Conservation (phyloP, 495 filamentous ascomycete species). For the Neurospora pannonica region DNA sequence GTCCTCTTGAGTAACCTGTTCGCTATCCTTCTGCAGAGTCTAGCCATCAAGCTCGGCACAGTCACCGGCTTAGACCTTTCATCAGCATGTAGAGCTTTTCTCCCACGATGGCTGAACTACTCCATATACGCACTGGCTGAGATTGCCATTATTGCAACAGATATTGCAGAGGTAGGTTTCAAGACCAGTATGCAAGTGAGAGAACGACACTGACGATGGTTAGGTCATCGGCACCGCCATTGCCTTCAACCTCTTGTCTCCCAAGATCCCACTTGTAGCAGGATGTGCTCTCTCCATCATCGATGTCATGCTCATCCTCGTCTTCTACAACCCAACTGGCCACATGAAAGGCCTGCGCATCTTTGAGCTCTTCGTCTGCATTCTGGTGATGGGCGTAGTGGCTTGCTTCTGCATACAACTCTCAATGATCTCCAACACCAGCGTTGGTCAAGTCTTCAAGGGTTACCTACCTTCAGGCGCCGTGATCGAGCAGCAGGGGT, state of each 20-base stretch:
- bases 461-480: conserved; percentile 76
- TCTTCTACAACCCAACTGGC: conserved; percentile 75
- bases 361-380: conserved; percentile 76
- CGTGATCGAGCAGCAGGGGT: conserved; percentile 53
- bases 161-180: conserved; percentile 81
- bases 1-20: conserved; percentile 77
- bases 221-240: conserved; percentile 87
- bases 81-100: conserved; percentile 64
- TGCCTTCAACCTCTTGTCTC: conserved; percentile 72
- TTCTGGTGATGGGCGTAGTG: conserved; percentile 73
- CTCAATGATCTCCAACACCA: conserved; percentile 60
- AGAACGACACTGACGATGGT: too few relatives aligned
- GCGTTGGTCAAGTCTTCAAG: conserved; percentile 65
- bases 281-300: conserved; percentile 79
- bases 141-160: conserved; percentile 75
- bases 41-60: conserved; percentile 78
- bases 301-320: conserved; percentile 74
- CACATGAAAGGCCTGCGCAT: conserved; percentile 61
- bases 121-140: conserved; percentile 68
- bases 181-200: too few relatives aligned
- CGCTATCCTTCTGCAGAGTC: conserved; percentile 71
- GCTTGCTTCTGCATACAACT: conserved; percentile 89
- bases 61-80: conserved; percentile 77
- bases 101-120: conserved; percentile 69
- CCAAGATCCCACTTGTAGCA: conserved; percentile 69